Base-by-base conservation (phyloP, 2,329 filamentous ascomycete genomes). In the Ophiostoma perfectum region DNA sequence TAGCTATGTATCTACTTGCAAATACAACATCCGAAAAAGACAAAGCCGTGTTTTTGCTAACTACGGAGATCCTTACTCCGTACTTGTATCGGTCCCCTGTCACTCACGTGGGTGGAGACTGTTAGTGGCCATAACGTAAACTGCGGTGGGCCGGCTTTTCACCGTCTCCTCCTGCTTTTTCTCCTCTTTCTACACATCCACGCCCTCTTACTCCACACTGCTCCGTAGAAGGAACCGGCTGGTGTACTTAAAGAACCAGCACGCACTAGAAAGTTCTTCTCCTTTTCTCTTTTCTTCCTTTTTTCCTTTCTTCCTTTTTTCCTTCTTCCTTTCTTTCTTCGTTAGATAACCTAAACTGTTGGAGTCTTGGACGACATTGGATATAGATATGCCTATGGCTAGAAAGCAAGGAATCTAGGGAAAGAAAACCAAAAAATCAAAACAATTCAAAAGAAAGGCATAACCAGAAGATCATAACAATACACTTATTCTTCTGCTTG, bases 121-220 rank as follows among this genome's bases (percentile, higher is more conserved):
- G 49, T 27, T 55, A 55, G 49, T 55, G 49, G 49, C n/a, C n/a
- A 55, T 55, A 55, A 55, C 49, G 49, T 55, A 55, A 27, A 55
- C 49, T 18, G 49, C 49, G 18, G 49, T 55, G 49, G 49, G 49
- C 49, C 49, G 12, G 27, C 27, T 27, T 3, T 27, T 55, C 12
- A 27, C 49, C 49, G n/a, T 55, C n/a, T 18, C 7, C 27, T 55
- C 18, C 18, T 9, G 9, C 7, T 55, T 55, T 55, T 18, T 55
- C 49, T 55, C 18, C 8, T 47, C n/a, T 18, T 9, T 27, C n/a
- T 27, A 27, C 49, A 27, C 49, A 49, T 49, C 49, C 49, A 9
- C 49, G 49, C 12, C 18, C 11, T 55, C 18, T 55, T 55, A 27
- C 49, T 55, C 49, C 49, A 55, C 49, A 55, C 49, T 55, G 49